Conservation (phyloP, 495 filamentous ascomycete genomes). For the Stereocaulon alpinum region DNA sequence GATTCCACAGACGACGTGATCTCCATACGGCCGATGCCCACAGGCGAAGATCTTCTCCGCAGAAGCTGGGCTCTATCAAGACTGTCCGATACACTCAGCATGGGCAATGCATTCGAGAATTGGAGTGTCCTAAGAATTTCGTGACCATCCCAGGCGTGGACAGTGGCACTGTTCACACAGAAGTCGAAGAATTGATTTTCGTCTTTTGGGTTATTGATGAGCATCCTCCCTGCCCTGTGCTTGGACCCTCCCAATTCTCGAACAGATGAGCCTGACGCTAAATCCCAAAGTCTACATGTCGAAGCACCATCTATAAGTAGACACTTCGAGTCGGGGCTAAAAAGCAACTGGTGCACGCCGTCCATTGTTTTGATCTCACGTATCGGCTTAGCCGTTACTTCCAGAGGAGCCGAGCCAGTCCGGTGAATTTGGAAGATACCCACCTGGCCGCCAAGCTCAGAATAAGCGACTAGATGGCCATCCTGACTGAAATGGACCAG, state of each 20-base stretch:
- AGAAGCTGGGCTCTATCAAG: background rate
- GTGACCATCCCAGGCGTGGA: background rate
- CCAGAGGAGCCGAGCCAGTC: background rate
- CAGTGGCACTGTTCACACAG: background rate
- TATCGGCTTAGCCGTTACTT: background rate
- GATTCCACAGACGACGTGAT: background rate
- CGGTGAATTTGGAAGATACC: background rate
- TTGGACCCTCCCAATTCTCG: background rate
- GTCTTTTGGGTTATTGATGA: background rate
- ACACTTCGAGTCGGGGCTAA: background rate
- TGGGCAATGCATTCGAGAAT: background rate
- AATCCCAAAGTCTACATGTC: background rate
- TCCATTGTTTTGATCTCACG: conserved; percentile 2
- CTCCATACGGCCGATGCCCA: background rate
- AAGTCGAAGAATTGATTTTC: background rate
- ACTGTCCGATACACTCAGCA: background rate
- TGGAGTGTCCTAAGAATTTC: background rate
- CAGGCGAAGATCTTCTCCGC: background rate
- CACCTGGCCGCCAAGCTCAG: background rate
- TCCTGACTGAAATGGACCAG: background rate
- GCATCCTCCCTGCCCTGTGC: background rate
- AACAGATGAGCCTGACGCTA: background rate
- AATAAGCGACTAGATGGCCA: background rate
- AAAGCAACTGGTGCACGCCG: background rate
- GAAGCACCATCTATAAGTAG: background rate